phyloP scores from a whole-genome alignment of 1,284 basidiomycete species.

The Ganoderma multipileum region DNA sequence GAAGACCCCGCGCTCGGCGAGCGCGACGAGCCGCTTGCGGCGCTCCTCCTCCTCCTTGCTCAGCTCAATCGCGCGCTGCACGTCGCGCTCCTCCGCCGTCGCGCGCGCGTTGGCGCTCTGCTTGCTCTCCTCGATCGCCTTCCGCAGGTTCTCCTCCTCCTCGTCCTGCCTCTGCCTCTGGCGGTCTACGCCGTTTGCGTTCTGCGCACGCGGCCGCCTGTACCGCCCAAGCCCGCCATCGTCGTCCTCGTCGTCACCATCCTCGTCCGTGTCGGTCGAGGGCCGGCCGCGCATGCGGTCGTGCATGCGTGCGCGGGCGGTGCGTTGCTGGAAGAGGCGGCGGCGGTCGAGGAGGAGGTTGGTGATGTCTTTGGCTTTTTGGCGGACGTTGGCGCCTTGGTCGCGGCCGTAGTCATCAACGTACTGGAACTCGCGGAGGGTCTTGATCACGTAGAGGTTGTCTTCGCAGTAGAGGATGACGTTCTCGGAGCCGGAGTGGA shows the following conservation, averaged over 20 bases:
- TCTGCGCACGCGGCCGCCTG: constrained; percentile 1
- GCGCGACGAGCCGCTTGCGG: constrained; percentile 71
- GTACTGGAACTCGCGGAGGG: constrained; percentile 97
- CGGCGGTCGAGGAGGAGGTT: constrained; percentile 88
- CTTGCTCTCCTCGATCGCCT: constrained; percentile 86
- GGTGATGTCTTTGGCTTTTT: constrained; percentile 98
- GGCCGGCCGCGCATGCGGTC: constrained; percentile 82
- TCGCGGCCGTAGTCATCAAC: constrained; percentile 94
- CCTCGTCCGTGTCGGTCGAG: constrained; percentile 49
- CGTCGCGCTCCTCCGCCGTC: constrained; percentile 76
- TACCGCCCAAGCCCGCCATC: not conserved
- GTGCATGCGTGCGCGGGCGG: constrained; percentile 85
- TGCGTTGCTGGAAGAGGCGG: constrained; percentile 82
- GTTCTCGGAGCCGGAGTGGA: constrained; percentile 96
- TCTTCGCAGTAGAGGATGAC: constrained; percentile 97
- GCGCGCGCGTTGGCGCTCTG: constrained; percentile 72
- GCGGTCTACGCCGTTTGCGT: not conserved
- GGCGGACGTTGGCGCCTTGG: constrained; percentile 95
- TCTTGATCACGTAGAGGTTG: constrained; percentile 98
- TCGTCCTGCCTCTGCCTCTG: not conserved
- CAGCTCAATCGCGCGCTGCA: constrained; percentile 78
- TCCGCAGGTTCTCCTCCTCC: constrained; percentile 65
- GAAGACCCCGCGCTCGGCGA: constrained; percentile 77
- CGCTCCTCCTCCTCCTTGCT: constrained; percentile 87
- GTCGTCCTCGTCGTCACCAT: constrained; percentile 9